Evolutionary conservation across 2,329 filamentous ascomycete genomes (phyloP).

Genomic region (Claviceps maximensis): DNA sequence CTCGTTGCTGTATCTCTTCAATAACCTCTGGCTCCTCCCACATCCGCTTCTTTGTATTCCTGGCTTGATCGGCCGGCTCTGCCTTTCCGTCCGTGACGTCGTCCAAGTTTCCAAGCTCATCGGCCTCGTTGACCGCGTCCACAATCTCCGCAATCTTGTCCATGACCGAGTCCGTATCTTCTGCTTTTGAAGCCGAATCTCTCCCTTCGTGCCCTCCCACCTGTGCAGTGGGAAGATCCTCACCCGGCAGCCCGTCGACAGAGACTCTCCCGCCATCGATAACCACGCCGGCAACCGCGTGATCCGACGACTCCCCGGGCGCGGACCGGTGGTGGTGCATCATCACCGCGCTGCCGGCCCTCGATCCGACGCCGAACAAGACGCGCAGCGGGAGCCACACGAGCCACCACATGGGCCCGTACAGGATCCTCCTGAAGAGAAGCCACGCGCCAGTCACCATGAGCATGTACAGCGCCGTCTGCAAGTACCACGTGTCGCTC

Average conservation of each 20-base stretch:
- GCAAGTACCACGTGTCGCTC: conserved; percentile 95
- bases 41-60: conserved; percentile 18
- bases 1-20: conserved; percentile 13
- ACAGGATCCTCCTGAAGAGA: conserved; percentile 69
- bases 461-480: conserved; percentile 77
- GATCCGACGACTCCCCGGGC: conserved; percentile 15
- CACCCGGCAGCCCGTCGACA: conserved; percentile 24
- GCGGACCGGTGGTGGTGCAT: conserved; percentile 8
- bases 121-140: conserved; percentile 26
- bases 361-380: conserved; percentile 44
- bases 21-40: conserved; percentile 13
- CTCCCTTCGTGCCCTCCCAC: conserved; percentile 19
- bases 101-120: conserved; percentile 14
- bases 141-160: conserved; percentile 44
- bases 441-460: conserved; percentile 70
- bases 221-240: conserved; percentile 36
- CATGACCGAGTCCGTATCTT: conserved; percentile 27
- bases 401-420: conserved; percentile 84
- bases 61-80: conserved; percentile 5
- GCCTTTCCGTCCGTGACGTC: conserved; percentile 7
- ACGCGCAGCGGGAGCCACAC: conserved; percentile 69
- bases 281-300: conserved; percentile 5
- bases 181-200: conserved; percentile 8
- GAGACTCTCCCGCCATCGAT: conserved; percentile 16
- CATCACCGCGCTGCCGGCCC: conserved; percentile 40